A percentile compares a stretch with the other conserved stretches of the same genome.
Evolutionary conservation across 2,329 filamentous ascomycete species (phyloP).

Genomic region (Biscogniauxia marginata): DNA sequence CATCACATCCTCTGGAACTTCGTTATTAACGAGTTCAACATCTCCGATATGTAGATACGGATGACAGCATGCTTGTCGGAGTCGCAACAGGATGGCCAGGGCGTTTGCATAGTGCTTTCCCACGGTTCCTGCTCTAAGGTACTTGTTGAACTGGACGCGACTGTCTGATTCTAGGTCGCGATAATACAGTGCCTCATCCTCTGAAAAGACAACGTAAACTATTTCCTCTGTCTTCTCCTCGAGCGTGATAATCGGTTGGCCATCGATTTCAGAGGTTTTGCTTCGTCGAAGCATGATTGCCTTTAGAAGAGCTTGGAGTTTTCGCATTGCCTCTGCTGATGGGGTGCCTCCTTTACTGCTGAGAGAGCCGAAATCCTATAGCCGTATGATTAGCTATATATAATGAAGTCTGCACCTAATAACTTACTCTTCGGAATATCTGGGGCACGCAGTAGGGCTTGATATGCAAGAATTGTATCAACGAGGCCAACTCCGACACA

Average conservation of each 20-base stretch:
- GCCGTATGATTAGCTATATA: conserved; percentile 11
- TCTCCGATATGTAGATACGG: conserved; percentile 62
- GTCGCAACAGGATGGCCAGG: conserved; percentile 71
- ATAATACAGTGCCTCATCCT: conserved; percentile 67
- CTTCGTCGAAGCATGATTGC: conserved; percentile 80
- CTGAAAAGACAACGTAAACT: conserved; percentile 63
- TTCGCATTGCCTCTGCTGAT: conserved; percentile 65
- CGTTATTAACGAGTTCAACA: conserved; percentile 41
- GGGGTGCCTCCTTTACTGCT: conserved; percentile 27
- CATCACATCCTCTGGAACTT: conserved; percentile 44
- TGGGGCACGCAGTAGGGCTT: conserved; percentile 67
- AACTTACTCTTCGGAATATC: conserved; percentile 57
- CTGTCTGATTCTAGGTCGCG: conserved; percentile 47
- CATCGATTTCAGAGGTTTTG: conserved; percentile 77
- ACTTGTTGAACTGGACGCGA: conserved; percentile 20
- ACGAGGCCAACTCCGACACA: conserved; percentile 72
- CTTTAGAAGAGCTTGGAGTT: conserved; percentile 73
- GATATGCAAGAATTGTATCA: conserved; percentile 76
- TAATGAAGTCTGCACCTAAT: not conserved
- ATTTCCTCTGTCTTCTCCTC: conserved; percentile 63
- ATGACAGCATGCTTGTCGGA: conserved; percentile 81
- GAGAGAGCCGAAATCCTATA: conserved; percentile 41
- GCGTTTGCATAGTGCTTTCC: conserved; percentile 75
- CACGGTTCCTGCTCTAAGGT: conserved; percentile 37
- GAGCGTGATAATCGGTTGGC: conserved; percentile 69